Conservation (phyloP, 129 eudicot species). For the Centaurea solstitialis region DNA sequence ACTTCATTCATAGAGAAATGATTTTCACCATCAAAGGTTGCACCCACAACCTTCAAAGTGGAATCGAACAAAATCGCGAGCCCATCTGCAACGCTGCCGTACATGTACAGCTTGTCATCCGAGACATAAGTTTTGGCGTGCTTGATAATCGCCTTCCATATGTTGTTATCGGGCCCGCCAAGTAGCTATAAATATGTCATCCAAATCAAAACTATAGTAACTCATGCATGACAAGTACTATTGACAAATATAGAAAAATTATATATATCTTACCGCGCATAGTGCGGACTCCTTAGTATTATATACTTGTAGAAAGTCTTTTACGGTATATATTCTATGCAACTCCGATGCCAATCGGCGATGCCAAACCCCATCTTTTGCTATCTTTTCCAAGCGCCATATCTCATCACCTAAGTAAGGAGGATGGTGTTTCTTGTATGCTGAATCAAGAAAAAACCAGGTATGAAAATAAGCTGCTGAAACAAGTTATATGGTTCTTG, state of each 20-base stretch:
- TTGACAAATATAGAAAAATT: neutral
- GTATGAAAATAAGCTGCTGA: neutral
- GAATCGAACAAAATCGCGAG: conserved; percentile 56
- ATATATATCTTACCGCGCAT: conserved; percentile 45
- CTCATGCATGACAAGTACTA: neutral
- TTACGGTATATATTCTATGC: conserved; percentile 38
- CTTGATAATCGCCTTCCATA: conserved; percentile 52
- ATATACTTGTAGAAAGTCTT: conserved; percentile 56
- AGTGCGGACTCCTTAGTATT: conserved; percentile 34
- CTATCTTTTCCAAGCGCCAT: conserved; percentile 83
- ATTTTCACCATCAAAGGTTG: conserved; percentile 59
- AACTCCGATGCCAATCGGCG: conserved; percentile 24
- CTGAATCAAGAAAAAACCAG: conserved; percentile 36
- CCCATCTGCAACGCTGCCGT: conserved; percentile 36
- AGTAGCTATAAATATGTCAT: conserved; percentile 46
- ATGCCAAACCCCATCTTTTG: conserved; percentile 64
- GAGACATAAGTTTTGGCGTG: conserved; percentile 62
- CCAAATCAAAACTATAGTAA: conserved; percentile 2
- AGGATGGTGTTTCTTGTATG: conserved; percentile 70
- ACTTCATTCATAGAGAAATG: conserved; percentile 44
- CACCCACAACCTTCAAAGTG: conserved; percentile 57
- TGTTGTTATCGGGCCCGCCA: conserved; percentile 54
- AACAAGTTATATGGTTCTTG: neutral
- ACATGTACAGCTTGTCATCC: conserved; percentile 48
- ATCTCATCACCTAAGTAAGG: conserved; percentile 61